phyloP scores from a whole-genome alignment of 306 rosid species.

The Ochetophila trinervis region DNA sequence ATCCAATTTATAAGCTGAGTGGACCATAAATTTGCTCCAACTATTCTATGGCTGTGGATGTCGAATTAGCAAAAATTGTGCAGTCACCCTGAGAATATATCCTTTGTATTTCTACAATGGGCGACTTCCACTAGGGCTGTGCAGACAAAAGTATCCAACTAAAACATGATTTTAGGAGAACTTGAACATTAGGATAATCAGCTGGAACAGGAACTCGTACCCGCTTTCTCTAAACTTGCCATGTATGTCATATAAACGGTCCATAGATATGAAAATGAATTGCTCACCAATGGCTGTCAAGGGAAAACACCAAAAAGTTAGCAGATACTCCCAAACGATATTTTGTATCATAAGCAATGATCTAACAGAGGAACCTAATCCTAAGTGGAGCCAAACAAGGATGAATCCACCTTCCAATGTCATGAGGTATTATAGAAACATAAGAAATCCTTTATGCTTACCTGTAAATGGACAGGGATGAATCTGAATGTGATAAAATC shows the following conservation, averaged over 20 bases:
- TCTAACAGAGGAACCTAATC: background rate
- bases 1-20: background rate
- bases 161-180: conserved; percentile 10
- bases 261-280: conserved; percentile 90
- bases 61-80: background rate
- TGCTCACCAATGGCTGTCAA: conserved; percentile 87
- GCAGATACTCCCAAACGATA: conserved; percentile 11
- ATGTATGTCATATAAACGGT: conserved; percentile 87
- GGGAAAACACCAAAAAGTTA: conserved; percentile 20
- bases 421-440: too few relatives aligned
- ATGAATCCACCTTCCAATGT: background rate
- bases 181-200: conserved; percentile 27
- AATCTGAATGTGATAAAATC: conserved; percentile 88
- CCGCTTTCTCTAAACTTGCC: conserved; percentile 79
- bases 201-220: conserved; percentile 21
- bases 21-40: conserved; percentile 16
- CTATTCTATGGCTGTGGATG: conserved; percentile 8
- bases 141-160: conserved; percentile 11
- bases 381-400: background rate
- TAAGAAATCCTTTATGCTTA: conserved; percentile 20
- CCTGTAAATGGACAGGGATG: conserved; percentile 93
- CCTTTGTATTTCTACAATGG: background rate
- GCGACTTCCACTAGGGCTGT: conserved; percentile 21
- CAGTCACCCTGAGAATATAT: too few relatives aligned
- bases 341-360: background rate